Conservation (phyloP, 1,284 basidiomycete genomes). For the Rhodotorula mucilaginosa region DNA sequence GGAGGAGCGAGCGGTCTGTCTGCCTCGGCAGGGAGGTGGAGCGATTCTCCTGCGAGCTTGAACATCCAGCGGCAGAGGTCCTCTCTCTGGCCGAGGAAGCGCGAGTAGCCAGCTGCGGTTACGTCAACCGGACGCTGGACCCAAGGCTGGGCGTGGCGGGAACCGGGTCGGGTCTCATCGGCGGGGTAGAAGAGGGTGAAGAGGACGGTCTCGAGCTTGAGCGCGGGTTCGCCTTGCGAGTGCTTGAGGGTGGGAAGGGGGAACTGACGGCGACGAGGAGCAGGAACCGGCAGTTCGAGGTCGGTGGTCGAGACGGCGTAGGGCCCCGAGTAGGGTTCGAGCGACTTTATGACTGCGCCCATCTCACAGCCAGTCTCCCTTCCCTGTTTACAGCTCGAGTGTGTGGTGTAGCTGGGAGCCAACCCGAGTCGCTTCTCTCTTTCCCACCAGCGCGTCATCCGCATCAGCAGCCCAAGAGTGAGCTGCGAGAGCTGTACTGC, state of each 20-base stretch:
- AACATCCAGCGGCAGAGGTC: conserved; percentile 13
- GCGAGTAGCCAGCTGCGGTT: conserved; percentile 23
- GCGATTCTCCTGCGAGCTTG: conserved; percentile 11
- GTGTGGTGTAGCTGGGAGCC: too few relatives aligned
- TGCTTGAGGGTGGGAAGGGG: conserved; percentile 44
- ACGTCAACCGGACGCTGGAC: conserved; percentile 13
- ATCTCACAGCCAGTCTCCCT: not conserved
- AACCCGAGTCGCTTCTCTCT: too few relatives aligned
- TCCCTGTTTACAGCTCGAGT: too few relatives aligned
- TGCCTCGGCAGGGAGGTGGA: conserved; percentile 15
- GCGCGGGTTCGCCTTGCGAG: conserved; percentile 35
- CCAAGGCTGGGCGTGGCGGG: conserved; percentile 14
- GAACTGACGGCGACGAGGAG: conserved; percentile 2
- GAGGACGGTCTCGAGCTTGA: conserved; percentile 49
- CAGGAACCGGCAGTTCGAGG: conserved; percentile 24
- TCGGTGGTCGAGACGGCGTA: conserved; percentile 31
- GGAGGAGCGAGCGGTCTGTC: conserved; percentile 8
- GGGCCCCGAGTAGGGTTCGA: conserved; percentile 24
- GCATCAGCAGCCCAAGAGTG: not conserved
- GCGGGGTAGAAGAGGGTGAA: conserved; percentile 54
- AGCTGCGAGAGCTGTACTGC: not conserved
- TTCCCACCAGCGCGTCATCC: too few relatives aligned
- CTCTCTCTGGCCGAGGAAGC: conserved; percentile 13
- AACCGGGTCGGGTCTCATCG: not conserved
- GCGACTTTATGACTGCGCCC: conserved; percentile 43